Base-by-base conservation (phyloP, 179 eudicot species). In the Beta macrorhiza region DNA sequence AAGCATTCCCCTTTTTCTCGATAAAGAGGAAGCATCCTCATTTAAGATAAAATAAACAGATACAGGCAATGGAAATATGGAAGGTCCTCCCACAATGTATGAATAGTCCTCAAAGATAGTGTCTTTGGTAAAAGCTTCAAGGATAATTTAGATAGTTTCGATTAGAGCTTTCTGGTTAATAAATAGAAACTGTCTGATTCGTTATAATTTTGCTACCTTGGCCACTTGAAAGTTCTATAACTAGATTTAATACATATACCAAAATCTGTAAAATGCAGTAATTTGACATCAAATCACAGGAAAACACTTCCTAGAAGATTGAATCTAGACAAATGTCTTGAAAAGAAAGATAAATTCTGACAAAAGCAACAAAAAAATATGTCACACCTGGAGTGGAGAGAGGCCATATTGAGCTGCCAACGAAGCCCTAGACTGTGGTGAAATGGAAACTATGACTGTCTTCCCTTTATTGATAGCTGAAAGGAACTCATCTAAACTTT, bases 381-480 rank as follows among this genome's bases (percentile, higher is more conserved):
- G 78, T 52, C 82, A 49, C 15, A 93, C 99, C 97, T 94, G 92
- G 80, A 89, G 86, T 22, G 97, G 91, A 76, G 99, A 87, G 84
- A 94, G 92, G 79, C 93, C 95, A 87, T 87, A 97, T 81, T 97
- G 89, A 85, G 86, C 91, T 44, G 98, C 98, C 85, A 97, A 87
- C 59, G 99, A 94, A 69, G 99, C 98, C 88, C 98, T 91, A 29
- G 98, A 97, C 84, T 94, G 99, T 29, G 98, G 98, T 32, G 99
- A 94, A 69, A 97, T 79, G 72, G 99, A 97, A 62, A 97, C 93
- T 81, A 97, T 83, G 56, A 94, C 95, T 72, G 93, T 79, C 83
- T 89, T 92, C 72, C 98, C 97, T 79, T 84, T 82, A 16, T 90
- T 77, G 64, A 97, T 88, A 82, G 82, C 89, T 32, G 90, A 89